Percentiles rank a stretch among this genome's conserved stretches.
Conservation (phyloP, 805 yeast species). For the Henningerozyma blattae region DNA sequence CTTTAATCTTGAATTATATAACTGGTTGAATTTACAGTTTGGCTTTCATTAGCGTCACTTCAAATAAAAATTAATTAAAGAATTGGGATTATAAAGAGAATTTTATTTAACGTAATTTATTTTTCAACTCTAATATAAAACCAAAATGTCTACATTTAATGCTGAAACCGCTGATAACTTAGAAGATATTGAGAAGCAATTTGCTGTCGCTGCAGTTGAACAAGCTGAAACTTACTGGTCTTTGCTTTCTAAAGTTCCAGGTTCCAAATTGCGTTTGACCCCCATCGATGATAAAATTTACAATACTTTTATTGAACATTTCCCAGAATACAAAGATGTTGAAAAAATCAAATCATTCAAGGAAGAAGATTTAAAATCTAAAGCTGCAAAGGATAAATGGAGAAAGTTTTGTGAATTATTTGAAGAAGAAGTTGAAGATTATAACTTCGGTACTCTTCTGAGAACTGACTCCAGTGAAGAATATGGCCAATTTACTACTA, state of each 20-base stretch:
- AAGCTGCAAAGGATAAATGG: constrained; percentile 80
- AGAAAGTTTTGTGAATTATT: constrained; percentile 73
- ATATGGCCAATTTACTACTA: constrained; percentile 73
- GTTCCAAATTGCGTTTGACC: constrained; percentile 66
- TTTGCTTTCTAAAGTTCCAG: constrained; percentile 58
- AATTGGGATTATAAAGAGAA: too few species aligned
- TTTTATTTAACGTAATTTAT: too few species aligned
- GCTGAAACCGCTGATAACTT: constrained; percentile 90
- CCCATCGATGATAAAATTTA: constrained; percentile 61
- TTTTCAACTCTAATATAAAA: too few species aligned
- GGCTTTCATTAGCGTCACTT: too few species aligned
- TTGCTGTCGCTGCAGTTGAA: constrained; percentile 93
- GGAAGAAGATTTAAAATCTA: constrained; percentile 76
- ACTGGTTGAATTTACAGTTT: too few species aligned
- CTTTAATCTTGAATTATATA: too few species aligned
- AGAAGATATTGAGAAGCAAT: constrained; percentile 94
- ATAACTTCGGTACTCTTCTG: constrained; percentile 87
- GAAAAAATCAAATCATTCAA: constrained; percentile 42
- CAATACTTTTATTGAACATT: constrained; percentile 45
- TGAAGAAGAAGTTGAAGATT: constrained; percentile 75
- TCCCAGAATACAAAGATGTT: constrained; percentile 78
- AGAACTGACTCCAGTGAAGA: constrained; percentile 63
- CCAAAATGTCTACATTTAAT: constrained; percentile 35
- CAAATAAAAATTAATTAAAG: too few species aligned
- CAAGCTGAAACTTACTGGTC: constrained; percentile 95